Conservation (phyloP, 768 basidiomycete genomes). For the Macrolepiota fuliginosa region DNA sequence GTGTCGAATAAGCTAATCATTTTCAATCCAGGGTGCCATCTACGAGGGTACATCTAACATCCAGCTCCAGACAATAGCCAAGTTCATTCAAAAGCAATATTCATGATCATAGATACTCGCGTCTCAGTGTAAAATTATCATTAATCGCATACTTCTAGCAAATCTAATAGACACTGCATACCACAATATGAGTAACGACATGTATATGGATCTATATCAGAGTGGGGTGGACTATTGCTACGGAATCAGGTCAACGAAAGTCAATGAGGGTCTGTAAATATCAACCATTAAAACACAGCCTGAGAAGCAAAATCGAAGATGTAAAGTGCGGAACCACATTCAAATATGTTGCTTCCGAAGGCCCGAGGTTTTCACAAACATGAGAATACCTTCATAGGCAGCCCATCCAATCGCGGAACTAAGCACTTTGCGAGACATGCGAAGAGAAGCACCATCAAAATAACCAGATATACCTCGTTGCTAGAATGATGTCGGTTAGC, state of each 20-base stretch:
- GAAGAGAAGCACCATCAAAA: constrained; percentile 82
- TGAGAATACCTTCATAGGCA: constrained; percentile 78
- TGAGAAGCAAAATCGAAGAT: neutral
- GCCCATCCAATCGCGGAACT: constrained; percentile 93
- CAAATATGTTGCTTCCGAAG: constrained; percentile 1
- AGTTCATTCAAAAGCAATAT: constrained; percentile 83
- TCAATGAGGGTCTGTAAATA: neutral
- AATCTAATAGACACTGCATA: neutral
- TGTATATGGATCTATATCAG: neutral
- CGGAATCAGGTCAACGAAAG: neutral
- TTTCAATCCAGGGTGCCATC: constrained; percentile 69
- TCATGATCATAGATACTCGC: constrained; percentile 37
- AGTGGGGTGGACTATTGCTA: constrained; percentile 11
- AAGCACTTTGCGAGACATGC: constrained; percentile 81
- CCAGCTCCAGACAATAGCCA: constrained; percentile 94
- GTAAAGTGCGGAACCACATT: neutral
- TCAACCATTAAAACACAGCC: neutral
- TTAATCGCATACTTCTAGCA: neutral
- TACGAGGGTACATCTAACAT: constrained; percentile 99
- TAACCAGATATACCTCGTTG: constrained; percentile 80
- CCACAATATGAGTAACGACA: too few relatives aligned
- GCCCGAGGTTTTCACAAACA: constrained; percentile 38
- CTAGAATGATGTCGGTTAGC: constrained; percentile 32
- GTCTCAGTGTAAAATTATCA: neutral
- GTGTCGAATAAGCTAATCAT: constrained; percentile 5